Base-by-base conservation (phyloP, 371 early-diverging fungal genomes). In the Paraphysoderma sedebokerense region DNA sequence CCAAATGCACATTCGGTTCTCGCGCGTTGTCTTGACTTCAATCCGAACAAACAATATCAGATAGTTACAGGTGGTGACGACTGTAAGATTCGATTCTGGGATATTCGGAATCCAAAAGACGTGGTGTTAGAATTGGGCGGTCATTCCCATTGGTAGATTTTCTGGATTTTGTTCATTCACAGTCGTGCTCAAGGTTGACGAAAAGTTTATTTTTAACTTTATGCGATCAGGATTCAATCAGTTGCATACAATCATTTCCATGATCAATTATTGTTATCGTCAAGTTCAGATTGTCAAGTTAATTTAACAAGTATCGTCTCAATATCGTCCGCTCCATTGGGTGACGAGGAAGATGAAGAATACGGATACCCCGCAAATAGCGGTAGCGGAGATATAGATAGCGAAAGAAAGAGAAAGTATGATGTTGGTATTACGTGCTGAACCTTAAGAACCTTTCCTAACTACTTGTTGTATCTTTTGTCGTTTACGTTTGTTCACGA, bases 51-150 rank as follows among this genome's bases (percentile, higher is more conserved):
- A 39, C 84, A 86, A 1, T 67, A 86, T 52, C 73, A 77, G 40
- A 47, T 90, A 15, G 86, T 70, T 0, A 81, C 89, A 0, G 85
- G 81, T 19, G 87, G 88, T 7, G 81, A 87, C 55, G 93, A 92
- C 66, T 79, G 86, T 31, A 48, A 57, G 11, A 70, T 89, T 5
- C 70, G 77, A 40, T 67, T 91, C 30, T 92, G 90, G 90, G 93
- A 92, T 59, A 50, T 70, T 0, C 66, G 92, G 15, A 67, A 74
- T 26, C 46, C 70, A 1, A 39, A 54, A 0, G 42, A 46, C 0
- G 72, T n/a, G n/a, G n/a, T n/a, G n/a, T n/a, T n/a, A n/a, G n/a
- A n/a, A n/a, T n/a, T n/a, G n/a, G n/a, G n/a, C n/a, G n/a, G n/a
- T n/a, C n/a, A n/a, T n/a, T n/a, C n/a, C n/a, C n/a, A n/a, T n/a